These are phyloP conservation scores for Neocatenulostroma microsporum DNA, from an alignment of 2,329 filamentous ascomycete species.

Conservation along the genomic window DNA sequence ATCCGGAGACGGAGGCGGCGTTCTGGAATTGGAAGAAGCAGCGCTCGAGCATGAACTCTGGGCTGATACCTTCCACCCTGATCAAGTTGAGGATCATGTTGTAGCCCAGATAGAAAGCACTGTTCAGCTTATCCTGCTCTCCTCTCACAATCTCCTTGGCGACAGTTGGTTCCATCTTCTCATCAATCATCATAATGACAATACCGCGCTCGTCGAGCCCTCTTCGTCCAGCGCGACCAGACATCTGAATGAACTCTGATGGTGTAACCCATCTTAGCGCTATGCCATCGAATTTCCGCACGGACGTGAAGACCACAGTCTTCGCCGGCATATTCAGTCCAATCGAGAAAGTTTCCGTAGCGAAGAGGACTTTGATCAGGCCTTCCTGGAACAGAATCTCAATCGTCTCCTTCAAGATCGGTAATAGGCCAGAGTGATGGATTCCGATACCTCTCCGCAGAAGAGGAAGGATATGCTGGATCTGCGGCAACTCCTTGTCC, in stretches of 20 bases:
- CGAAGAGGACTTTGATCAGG: constrained; percentile 94
- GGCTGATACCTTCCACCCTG: constrained; percentile 97
- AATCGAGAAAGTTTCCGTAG: constrained; percentile 97
- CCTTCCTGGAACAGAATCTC: constrained; percentile 98
- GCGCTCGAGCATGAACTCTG: constrained; percentile 96
- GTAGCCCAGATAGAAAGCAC: constrained; percentile 94
- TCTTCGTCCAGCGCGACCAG: constrained; percentile 89
- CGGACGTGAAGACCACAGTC: constrained; percentile 96
- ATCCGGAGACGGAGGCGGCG: constrained; percentile 69
- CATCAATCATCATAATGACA: constrained; percentile 99
- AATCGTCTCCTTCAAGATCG: constrained; percentile 96
- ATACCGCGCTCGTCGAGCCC: constrained; percentile 96
- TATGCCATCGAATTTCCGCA: constrained; percentile 88
- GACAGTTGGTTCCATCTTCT: constrained; percentile 89
- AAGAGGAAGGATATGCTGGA: constrained; percentile 80
- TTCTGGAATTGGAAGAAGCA: constrained; percentile 99
- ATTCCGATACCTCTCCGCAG: constrained; percentile 89
- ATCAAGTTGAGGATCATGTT: constrained; percentile 98
- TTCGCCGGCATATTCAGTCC: constrained; percentile 98
- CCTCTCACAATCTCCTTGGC: constrained; percentile 94
- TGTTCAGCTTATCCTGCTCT: constrained; percentile 94
- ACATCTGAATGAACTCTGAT: constrained; percentile 98
- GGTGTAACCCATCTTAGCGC: constrained; percentile 76
- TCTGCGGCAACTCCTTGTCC: constrained; percentile 81
- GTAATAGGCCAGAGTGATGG: constrained; percentile 90